Conservation (phyloP, 2,329 filamentous ascomycete species). For the Sarocladiaceae sp. region DNA sequence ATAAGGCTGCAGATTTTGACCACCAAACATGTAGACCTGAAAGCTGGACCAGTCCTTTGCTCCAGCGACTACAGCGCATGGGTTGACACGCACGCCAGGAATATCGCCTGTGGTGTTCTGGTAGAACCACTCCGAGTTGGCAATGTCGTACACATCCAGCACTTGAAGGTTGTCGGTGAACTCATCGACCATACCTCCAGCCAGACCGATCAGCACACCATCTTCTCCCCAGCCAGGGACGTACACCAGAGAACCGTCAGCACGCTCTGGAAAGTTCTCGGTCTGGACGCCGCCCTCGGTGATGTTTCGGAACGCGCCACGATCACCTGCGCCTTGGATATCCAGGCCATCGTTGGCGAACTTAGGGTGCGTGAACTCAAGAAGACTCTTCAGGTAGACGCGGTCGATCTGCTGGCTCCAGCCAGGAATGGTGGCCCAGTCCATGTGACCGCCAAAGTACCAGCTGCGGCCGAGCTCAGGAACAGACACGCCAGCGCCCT, state of each 20-base stretch:
- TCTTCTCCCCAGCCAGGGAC: slow-evolving; percentile 69
- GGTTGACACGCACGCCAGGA: slow-evolving; percentile 49
- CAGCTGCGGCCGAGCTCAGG: slow-evolving; percentile 67
- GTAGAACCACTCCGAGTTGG: slow-evolving; percentile 54
- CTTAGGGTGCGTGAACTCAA: slow-evolving; percentile 74
- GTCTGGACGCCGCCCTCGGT: slow-evolving; percentile 67
- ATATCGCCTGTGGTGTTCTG: slow-evolving; percentile 51
- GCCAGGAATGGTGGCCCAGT: slow-evolving; percentile 52
- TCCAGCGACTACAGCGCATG: slow-evolving; percentile 59
- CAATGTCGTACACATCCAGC: slow-evolving; percentile 67
- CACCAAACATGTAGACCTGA: slow-evolving; percentile 75
- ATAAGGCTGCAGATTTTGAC: slow-evolving; percentile 66
- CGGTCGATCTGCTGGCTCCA: slow-evolving; percentile 64
- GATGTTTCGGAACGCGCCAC: slow-evolving; percentile 69
- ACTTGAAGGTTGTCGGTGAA: slow-evolving; percentile 53
- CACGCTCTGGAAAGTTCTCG: slow-evolving; percentile 64
- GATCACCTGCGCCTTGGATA: slow-evolving; percentile 51
- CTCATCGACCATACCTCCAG: slow-evolving; percentile 64
- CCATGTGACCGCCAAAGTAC: slow-evolving; percentile 76
- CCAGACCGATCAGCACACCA: slow-evolving; percentile 68
- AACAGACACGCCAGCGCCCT: slow-evolving; percentile 69
- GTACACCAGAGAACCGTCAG: slow-evolving; percentile 69
- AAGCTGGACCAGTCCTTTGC: slow-evolving; percentile 68
- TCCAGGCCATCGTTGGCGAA: slow-evolving; percentile 58
- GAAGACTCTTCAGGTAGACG: slow-evolving; percentile 68